Percentiles rank a stretch among this genome's conserved stretches.
Evolutionary conservation across 371 early-diverging fungal species (phyloP).

Genomic region (Lichtheimia hyalospora): DNA sequence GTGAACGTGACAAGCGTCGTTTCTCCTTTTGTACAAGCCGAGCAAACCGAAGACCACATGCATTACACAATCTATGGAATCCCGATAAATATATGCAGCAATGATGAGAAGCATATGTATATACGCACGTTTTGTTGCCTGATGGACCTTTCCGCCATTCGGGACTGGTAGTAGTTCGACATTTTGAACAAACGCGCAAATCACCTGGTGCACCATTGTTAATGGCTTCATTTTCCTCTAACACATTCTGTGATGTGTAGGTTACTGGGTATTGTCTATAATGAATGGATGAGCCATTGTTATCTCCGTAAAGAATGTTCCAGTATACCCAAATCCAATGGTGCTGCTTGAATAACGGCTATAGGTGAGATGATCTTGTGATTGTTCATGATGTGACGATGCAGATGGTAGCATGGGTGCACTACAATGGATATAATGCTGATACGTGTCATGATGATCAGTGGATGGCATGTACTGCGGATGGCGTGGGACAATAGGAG

Average conservation of each 20-base stretch:
- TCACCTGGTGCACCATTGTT: no score
- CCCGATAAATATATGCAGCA: constrained; percentile 1
- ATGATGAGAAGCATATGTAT: constrained; percentile 2
- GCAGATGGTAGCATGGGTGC: neutral
- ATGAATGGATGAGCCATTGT: neutral
- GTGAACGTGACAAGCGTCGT: neutral
- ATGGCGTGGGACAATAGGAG: neutral
- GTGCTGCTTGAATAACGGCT: neutral
- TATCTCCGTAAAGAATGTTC: neutral
- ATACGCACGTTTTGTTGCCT: constrained; percentile 74
- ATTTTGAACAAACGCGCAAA: constrained; percentile 53
- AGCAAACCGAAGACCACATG: constrained; percentile 76
- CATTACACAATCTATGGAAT: constrained; percentile 67
- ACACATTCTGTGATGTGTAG: neutral
- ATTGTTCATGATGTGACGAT: no score
- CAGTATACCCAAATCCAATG: neutral
- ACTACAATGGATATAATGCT: constrained; percentile 12
- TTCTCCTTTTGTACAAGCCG: constrained; percentile 14
- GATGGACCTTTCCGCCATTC: constrained; percentile 81
- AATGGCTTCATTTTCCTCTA: constrained; percentile 22
- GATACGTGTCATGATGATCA: constrained; percentile 6
- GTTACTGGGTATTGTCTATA: neutral
- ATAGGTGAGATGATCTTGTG: neutral
- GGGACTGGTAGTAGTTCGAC: constrained; percentile 70
- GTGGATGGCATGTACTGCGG: neutral